Percentiles rank a stretch among this genome's conserved stretches.
Evolutionary conservation across 148 eudicot genomes (phyloP).

Genomic region (Rhododendron molle): DNA sequence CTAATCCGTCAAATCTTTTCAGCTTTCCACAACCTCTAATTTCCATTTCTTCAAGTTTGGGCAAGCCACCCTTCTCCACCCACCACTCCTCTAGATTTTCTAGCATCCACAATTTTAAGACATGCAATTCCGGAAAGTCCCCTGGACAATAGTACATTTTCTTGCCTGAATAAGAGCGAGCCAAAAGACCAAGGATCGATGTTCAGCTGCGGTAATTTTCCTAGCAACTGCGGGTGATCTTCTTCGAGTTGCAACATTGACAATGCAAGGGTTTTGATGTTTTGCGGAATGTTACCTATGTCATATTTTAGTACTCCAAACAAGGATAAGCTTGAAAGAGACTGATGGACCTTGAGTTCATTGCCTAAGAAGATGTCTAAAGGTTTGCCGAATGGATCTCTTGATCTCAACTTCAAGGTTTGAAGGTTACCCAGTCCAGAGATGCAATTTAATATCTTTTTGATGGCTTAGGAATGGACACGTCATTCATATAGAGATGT

Average conservation of each 20-base stretch:
- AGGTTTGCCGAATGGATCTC: neutral
- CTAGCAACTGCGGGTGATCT: neutral
- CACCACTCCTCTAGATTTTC: neutral
- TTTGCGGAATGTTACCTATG: neutral
- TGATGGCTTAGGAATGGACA: neutral
- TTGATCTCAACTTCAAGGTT: conserved; percentile 1
- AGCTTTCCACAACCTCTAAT: neutral
- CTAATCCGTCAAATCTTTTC: neutral
- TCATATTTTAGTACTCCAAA: neutral
- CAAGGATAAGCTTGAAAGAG: conserved; percentile 2
- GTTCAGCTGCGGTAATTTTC: neutral
- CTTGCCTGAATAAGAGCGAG: neutral
- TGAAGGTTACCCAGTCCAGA: neutral
- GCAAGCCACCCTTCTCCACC: neutral
- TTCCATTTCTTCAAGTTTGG: neutral
- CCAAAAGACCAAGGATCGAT: neutral
- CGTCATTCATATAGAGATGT: neutral
- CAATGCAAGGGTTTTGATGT: neutral
- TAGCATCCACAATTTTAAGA: neutral
- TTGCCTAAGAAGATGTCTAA: conserved; percentile 4
- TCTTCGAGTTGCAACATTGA: neutral
- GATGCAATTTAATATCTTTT: neutral
- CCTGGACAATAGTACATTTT: neutral
- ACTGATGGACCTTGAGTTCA: neutral
- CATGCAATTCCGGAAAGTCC: neutral